Percentiles rank a stretch among this genome's conserved stretches.
Conservation (phyloP, 805 yeast genomes). For the Ogataea neopini region DNA sequence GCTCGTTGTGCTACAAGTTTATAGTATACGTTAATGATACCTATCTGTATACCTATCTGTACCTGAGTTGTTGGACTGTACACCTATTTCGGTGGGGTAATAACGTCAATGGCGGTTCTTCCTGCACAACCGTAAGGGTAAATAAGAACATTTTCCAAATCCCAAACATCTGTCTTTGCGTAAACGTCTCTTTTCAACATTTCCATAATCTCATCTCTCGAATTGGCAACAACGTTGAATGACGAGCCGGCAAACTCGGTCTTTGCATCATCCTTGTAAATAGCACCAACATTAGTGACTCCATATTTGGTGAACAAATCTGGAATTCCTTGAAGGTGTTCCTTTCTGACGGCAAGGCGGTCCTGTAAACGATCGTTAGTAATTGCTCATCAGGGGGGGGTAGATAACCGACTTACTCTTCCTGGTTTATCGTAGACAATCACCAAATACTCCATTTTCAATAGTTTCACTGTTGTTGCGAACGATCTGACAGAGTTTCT, state of each 20-base stretch:
- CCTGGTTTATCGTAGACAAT: conserved; percentile 70
- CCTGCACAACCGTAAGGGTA: conserved; percentile 54
- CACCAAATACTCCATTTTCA: conserved; percentile 60
- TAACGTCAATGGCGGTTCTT: conserved; percentile 39
- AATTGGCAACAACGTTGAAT: conserved; percentile 61
- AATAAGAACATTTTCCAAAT: conserved; percentile 58
- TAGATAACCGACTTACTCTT: conserved; percentile 37
- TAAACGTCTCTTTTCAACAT: conserved; percentile 65
- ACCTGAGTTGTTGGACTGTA: no score
- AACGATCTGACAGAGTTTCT: background rate
- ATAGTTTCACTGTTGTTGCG: conserved; percentile 3
- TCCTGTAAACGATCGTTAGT: no score
- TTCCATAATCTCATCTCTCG: conserved; percentile 64
- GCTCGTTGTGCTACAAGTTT: background rate
- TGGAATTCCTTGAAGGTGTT: conserved; percentile 53
- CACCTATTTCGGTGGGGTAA: conserved; percentile 11
- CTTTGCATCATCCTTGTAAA: conserved; percentile 48
- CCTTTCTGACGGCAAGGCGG: conserved; percentile 51
- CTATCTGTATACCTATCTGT: background rate
- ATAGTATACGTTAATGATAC: conserved; percentile 6
- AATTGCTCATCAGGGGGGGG: no score
- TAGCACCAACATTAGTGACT: conserved; percentile 53
- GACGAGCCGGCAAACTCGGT: conserved; percentile 68
- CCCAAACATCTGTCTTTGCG: conserved; percentile 73
- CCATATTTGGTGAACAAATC: conserved; percentile 39